A percentile compares a stretch with the other conserved stretches of the same genome.
phyloP scores from a whole-genome alignment of 2,329 filamentous ascomycete species.

The Neurospora sp. region DNA sequence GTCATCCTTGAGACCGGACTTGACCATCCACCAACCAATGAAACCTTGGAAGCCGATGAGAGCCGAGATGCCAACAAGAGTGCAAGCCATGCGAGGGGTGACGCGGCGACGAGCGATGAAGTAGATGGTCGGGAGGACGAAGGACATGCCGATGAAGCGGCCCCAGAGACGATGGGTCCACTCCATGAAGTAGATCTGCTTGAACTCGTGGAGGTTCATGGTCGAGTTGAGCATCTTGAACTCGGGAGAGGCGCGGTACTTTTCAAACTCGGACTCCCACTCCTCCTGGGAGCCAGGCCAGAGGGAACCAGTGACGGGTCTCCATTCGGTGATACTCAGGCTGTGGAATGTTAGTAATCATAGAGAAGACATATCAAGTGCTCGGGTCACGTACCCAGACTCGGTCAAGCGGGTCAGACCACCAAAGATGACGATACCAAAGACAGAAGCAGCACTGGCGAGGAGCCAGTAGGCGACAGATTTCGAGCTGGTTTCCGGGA shows the following conservation, averaged over 20 bases:
- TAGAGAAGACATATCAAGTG: not conserved
- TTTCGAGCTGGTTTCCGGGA: slow-evolving; percentile 58
- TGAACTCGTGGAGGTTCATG: slow-evolving; percentile 91
- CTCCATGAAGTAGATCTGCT: slow-evolving; percentile 99
- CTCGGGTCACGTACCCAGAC: slow-evolving; percentile 56
- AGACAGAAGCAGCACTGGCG: slow-evolving; percentile 83
- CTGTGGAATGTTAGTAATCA: slow-evolving; percentile 33
- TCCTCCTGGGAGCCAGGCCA: slow-evolving; percentile 69
- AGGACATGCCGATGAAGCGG: slow-evolving; percentile 78
- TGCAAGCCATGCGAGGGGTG: slow-evolving; percentile 63
- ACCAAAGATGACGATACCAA: slow-evolving; percentile 93
- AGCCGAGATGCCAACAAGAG: slow-evolving; percentile 71
- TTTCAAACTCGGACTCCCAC: slow-evolving; percentile 88
- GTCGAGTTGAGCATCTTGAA: slow-evolving; percentile 85
- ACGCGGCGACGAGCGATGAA: slow-evolving; percentile 76
- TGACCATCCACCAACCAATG: slow-evolving; percentile 99
- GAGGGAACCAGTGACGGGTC: slow-evolving; percentile 83
- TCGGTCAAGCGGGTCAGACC: slow-evolving; percentile 90
- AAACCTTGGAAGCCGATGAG: slow-evolving; percentile 93
- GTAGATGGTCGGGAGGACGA: slow-evolving; percentile 79
- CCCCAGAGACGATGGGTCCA: slow-evolving; percentile 96
- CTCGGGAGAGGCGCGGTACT: slow-evolving; percentile 87
- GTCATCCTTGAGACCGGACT: slow-evolving; percentile 90
- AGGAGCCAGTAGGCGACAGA: slow-evolving; percentile 85
- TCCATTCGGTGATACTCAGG: slow-evolving; percentile 98